phyloP scores from a whole-genome alignment of 345 rosid species.

The Aurinia saxatilis region DNA sequence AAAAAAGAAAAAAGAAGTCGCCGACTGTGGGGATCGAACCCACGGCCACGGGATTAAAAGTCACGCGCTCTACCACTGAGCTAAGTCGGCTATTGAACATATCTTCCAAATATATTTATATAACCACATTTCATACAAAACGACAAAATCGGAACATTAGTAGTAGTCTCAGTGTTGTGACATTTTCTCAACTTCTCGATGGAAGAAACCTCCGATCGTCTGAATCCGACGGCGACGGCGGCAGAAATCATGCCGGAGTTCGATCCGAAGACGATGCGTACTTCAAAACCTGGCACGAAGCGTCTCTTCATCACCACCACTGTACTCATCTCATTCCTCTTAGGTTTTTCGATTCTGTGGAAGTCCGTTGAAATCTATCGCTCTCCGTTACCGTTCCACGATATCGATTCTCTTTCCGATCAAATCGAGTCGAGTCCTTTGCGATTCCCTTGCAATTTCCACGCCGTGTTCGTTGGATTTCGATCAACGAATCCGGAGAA shows the following conservation, averaged over 20 bases:
- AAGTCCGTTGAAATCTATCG: conserved; percentile 93
- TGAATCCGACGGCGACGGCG: conserved; percentile 4
- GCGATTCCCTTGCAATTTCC: conserved; percentile 60
- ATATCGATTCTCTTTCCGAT: conserved; percentile 50
- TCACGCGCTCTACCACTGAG: conserved; percentile 46
- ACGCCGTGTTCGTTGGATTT: conserved; percentile 50
- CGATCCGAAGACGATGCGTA: conserved; percentile 53
- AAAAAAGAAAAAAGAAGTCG: background rate
- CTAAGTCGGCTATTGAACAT: conserved; percentile 15
- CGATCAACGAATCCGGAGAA: conserved; percentile 24
- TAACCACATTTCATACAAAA: fast-evolving
- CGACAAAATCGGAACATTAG: background rate
- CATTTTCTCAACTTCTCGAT: conserved; percentile 25
- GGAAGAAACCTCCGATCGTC: conserved; percentile 41
- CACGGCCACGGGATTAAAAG: conserved; percentile 33
- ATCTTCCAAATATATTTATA: fast-evolving
- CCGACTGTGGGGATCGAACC: conserved; percentile 34
- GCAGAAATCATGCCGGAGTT: conserved; percentile 20
- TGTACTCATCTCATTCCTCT: conserved; percentile 65
- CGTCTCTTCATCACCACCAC: conserved; percentile 66
- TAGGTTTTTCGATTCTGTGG: conserved; percentile 59
- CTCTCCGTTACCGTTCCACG: conserved; percentile 74
- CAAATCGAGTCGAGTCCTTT: conserved; percentile 41
- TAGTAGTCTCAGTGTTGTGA: conserved; percentile 61
- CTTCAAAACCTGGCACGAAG: conserved; percentile 62